These are phyloP conservation scores for Cucurbita pepo DNA, from an alignment of 306 rosid species.

Conservation along the genomic window DNA sequence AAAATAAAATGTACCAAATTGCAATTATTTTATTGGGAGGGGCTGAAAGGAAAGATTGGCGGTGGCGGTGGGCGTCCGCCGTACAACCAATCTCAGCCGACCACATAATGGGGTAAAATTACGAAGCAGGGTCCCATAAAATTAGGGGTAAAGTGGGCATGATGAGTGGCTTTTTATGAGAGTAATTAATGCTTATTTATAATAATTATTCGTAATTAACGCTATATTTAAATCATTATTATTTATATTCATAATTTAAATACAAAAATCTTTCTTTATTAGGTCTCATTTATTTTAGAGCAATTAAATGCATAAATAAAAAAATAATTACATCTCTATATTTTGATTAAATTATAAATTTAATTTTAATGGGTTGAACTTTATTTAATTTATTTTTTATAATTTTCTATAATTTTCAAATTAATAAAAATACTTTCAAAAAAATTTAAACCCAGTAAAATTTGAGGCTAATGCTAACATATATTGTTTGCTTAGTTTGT, in stretches of 20 bases:
- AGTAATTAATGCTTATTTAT: background rate
- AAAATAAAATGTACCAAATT: background rate
- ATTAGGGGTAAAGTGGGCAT: constrained; percentile 3
- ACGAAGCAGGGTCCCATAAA: constrained; percentile 5
- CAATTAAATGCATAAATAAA: no score
- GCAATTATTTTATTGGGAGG: background rate
- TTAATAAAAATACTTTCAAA: no score
- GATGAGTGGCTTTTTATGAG: background rate
- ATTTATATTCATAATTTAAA: background rate
- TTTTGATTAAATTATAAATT: no score
- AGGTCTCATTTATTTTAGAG: no score
- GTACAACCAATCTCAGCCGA: constrained; percentile 1
- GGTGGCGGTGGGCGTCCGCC: constrained; percentile 2
- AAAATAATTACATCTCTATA: no score
- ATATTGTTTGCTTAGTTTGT: no score
- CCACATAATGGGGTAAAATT: background rate
- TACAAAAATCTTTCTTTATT: background rate
- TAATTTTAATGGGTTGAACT: no score
- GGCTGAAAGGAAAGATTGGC: background rate
- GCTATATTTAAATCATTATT: background rate
- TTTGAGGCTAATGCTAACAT: no score
- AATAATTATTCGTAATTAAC: background rate
- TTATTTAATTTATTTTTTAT: no score
- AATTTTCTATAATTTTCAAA: no score
- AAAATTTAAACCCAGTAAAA: no score